A percentile compares a stretch with the other conserved stretches of the same genome.
phyloP scores from a whole-genome alignment of 345 rosid genomes.

The Corymbia maculata region DNA sequence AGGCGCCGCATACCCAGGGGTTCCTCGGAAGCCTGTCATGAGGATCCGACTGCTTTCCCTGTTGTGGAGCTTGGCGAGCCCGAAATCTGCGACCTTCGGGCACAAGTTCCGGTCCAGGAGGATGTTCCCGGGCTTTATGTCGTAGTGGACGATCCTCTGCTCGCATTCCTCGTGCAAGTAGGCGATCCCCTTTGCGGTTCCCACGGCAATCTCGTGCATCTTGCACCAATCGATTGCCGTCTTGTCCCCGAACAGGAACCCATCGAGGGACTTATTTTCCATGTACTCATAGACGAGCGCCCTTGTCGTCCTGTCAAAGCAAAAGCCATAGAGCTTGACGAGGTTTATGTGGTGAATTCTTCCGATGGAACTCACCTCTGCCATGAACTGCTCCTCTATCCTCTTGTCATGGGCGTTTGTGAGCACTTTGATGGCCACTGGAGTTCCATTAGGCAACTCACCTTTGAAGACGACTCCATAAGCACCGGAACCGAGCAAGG shows the following conservation, averaged over 20 bases:
- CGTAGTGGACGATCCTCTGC: not conserved
- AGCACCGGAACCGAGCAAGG: not conserved
- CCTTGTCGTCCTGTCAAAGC: accelerated
- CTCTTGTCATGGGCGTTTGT: not conserved
- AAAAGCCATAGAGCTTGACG: not conserved
- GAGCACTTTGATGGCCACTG: not conserved
- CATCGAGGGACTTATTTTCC: not conserved
- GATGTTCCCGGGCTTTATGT: not conserved
- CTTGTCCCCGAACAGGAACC: not conserved
- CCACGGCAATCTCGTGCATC: not conserved
- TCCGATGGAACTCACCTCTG: not conserved
- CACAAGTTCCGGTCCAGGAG: not conserved
- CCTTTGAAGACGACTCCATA: conserved; percentile 4
- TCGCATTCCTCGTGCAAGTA: not conserved
- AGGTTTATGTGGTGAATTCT: not conserved
- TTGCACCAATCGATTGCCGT: accelerated
- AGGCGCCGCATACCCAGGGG: not conserved
- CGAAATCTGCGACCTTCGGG: not conserved
- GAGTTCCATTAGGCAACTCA: not conserved
- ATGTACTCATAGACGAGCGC: accelerated
- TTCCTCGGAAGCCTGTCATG: not conserved
- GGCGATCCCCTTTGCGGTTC: not conserved
- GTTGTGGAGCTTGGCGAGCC: not conserved
- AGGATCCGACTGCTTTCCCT: not conserved
- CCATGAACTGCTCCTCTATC: not conserved